Evolutionary conservation across 768 basidiomycete species (phyloP).

Genomic region (Xerocomellus dryophilus): DNA sequence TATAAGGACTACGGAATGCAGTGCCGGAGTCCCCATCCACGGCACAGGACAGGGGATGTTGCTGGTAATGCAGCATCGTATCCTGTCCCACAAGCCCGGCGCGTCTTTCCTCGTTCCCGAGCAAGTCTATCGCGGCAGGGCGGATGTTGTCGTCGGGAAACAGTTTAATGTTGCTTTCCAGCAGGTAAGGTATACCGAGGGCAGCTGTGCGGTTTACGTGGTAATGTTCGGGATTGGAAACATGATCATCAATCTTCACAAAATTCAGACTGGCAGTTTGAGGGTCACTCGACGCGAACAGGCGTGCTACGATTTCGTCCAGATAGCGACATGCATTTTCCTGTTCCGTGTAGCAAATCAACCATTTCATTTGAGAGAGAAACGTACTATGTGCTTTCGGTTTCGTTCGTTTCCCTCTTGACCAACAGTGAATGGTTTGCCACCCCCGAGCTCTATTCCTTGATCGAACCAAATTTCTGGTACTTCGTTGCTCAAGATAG

Average conservation of each 20-base stretch:
- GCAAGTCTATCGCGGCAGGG: conserved; percentile 37
- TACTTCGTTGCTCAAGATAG: conserved; percentile 51
- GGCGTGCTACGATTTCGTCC: conserved; percentile 30
- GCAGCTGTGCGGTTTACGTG: conserved; percentile 39
- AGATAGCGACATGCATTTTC: conserved; percentile 45
- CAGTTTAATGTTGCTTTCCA: conserved; percentile 51
- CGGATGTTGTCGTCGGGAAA: conserved; percentile 34
- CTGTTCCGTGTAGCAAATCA: conserved; percentile 28
- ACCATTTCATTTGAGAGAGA: neutral
- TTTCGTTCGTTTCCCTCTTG: conserved; percentile 57
- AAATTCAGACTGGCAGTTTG: neutral
- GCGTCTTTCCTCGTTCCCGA: conserved; percentile 41
- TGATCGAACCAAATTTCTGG: conserved; percentile 66
- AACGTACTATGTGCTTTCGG: conserved; percentile 53
- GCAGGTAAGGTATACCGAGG: conserved; percentile 41
- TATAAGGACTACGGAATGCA: conserved; percentile 46
- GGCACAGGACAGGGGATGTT: conserved; percentile 48
- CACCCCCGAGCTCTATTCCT: conserved; percentile 57
- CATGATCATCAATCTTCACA: conserved; percentile 3
- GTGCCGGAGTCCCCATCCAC: conserved; percentile 53
- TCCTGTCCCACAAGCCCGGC: conserved; percentile 33
- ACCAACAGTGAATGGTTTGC: conserved; percentile 61
- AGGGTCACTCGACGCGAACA: neutral
- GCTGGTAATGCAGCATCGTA: conserved; percentile 38
- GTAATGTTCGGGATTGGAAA: neutral